Conservation (phyloP, 2,329 filamentous ascomycete genomes). For the Neodidymelliopsis sp. region DNA sequence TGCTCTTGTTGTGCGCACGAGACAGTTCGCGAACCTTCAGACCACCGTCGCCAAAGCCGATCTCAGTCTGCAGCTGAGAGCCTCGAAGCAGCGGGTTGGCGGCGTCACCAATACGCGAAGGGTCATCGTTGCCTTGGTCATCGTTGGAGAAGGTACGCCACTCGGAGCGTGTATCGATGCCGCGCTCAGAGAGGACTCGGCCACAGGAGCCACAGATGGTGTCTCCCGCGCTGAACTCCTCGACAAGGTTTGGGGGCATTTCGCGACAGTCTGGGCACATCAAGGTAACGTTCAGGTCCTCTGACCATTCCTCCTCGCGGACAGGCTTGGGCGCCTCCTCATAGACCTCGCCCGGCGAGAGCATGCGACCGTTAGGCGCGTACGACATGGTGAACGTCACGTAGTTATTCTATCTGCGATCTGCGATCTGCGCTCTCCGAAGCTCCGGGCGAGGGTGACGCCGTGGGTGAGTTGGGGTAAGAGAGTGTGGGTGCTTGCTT, state of each 20-base stretch:
- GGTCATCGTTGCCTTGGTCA: constrained; percentile 94
- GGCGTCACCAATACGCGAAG: constrained; percentile 95
- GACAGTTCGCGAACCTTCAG: constrained; percentile 77
- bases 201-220: constrained; percentile 93
- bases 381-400: constrained; percentile 37
- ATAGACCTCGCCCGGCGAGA: constrained; percentile 56
- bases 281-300: constrained; percentile 86
- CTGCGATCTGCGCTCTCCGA: constrained; percentile 21
- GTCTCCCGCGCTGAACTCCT: constrained; percentile 91
- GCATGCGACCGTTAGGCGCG: constrained; percentile 46
- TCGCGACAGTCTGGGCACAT: constrained; percentile 91
- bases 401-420: constrained; percentile 19
- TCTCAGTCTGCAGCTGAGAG: constrained; percentile 85
- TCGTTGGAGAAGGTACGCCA: constrained; percentile 99
- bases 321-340: constrained; percentile 46
- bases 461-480: constrained; percentile 31
- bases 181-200: constrained; percentile 85
- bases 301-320: constrained; percentile 65
- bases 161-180: constrained; percentile 95
- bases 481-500: constrained; percentile 21
- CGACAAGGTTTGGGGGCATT: constrained; percentile 87
- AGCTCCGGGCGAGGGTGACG: constrained; percentile 22
- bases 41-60: constrained; percentile 80
- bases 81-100: constrained; percentile 90
- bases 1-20: constrained; percentile 82